These are phyloP conservation scores for Wakefieldia striispora DNA, from an alignment of 768 basidiomycete species.

Conservation along the genomic window DNA sequence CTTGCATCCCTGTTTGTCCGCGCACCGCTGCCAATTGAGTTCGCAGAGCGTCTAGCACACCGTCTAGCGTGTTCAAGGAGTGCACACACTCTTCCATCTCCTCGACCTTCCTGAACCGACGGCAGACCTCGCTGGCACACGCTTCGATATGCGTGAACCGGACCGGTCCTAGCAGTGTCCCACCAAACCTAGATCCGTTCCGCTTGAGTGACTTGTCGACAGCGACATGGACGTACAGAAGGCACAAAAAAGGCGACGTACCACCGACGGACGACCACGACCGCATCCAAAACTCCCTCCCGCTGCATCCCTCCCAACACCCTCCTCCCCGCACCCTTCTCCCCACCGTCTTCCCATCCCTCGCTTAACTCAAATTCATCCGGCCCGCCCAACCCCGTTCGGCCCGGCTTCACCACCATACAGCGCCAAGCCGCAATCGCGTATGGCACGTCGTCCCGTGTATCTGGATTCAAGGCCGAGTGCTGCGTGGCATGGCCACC, in stretches of 20 bases:
- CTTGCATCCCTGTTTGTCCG: neutral
- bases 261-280: slow-evolving; percentile 80
- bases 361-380: slow-evolving; percentile 71
- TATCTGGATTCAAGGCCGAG: too few relatives aligned
- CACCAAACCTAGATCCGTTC: slow-evolving; percentile 62
- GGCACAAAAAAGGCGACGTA: slow-evolving; percentile 31
- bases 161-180: slow-evolving; percentile 72
- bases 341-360: slow-evolving; percentile 74
- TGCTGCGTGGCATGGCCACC: neutral
- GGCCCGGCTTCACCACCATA: slow-evolving; percentile 66
- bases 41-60: slow-evolving; percentile 56
- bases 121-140: slow-evolving; percentile 73
- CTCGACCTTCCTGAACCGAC: slow-evolving; percentile 61
- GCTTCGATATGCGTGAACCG: slow-evolving; percentile 78
- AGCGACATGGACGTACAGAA: neutral
- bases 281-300: slow-evolving; percentile 72
- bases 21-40: slow-evolving; percentile 31
- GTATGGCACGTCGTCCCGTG: slow-evolving; percentile 46
- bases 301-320: slow-evolving; percentile 66
- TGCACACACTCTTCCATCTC: slow-evolving; percentile 62
- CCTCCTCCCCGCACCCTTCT: slow-evolving; percentile 65
- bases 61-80: slow-evolving; percentile 59
- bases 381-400: slow-evolving; percentile 63
- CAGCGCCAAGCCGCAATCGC: slow-evolving; percentile 80
- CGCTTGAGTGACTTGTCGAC: neutral